phyloP scores from a whole-genome alignment of 495 filamentous ascomycete genomes.

The Bacidia rubella region DNA sequence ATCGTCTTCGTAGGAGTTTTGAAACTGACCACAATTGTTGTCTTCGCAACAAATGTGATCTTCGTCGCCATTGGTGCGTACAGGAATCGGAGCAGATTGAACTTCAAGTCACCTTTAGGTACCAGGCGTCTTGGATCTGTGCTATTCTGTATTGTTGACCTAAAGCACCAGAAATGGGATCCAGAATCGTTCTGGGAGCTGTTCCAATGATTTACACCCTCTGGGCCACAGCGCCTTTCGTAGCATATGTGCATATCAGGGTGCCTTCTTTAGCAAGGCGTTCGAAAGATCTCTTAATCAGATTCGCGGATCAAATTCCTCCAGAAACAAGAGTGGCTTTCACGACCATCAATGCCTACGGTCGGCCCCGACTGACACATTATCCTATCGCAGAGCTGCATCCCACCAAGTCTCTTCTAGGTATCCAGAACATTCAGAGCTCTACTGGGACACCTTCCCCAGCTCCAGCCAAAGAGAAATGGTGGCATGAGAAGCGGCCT shows the following conservation, averaged over 20 bases:
- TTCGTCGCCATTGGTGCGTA: conserved; percentile 24
- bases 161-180: background rate
- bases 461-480: conserved; percentile 13
- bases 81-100: background rate
- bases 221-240: conserved; percentile 53
- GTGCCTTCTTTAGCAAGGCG: conserved; percentile 55
- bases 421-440: conserved; percentile 39
- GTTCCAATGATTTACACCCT: conserved; percentile 50
- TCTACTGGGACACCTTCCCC: conserved; percentile 6
- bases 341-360: conserved; percentile 55
- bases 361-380: conserved; percentile 35
- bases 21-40: conserved; percentile 57
- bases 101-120: background rate
- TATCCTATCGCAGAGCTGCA: conserved; percentile 37
- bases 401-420: conserved; percentile 27
- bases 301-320: conserved; percentile 49
- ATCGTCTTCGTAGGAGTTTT: conserved; percentile 53
- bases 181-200: background rate
- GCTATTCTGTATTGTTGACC: background rate
- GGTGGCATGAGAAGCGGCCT: conserved; percentile 17
- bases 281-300: conserved; percentile 50
- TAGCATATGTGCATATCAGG: conserved; percentile 56
- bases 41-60: conserved; percentile 49
- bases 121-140: background rate
- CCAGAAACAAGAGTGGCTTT: conserved; percentile 50